phyloP scores from a whole-genome alignment of 331 rosid species.

The Prunus yedoensis region DNA sequence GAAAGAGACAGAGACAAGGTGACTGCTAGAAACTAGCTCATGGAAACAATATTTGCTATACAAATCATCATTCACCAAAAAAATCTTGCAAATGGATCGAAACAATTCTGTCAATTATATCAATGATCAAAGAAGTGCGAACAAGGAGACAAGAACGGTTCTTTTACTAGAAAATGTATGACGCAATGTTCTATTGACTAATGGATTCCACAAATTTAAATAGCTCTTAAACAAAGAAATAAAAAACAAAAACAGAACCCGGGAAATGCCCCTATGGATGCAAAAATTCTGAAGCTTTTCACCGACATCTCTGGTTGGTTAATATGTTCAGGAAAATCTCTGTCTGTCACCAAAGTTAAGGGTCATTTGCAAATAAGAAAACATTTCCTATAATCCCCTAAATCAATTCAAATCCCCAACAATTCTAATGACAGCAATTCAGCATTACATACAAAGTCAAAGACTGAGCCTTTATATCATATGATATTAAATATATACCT shows the following conservation, averaged over 20 bases:
- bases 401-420: neutral
- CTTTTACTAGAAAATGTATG: neutral
- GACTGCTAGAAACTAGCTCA: too few relatives aligned
- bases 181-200: neutral
- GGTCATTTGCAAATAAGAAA: neutral
- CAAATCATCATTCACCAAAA: neutral
- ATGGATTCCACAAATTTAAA: neutral
- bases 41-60: neutral
- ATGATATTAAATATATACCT: slow-evolving; percentile 42
- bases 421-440: neutral
- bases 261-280: too few relatives aligned
- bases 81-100: neutral
- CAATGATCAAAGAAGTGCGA: neutral
- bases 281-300: too few relatives aligned
- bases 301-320: too few relatives aligned
- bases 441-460: neutral
- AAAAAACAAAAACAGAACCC: too few relatives aligned
- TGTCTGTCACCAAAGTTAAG: neutral
- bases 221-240: neutral
- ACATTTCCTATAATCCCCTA: neutral
- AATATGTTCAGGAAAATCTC: neutral
- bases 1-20: neutral
- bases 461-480: neutral
- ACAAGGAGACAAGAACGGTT: neutral
- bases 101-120: neutral